These are phyloP conservation scores for Macrophomina phaseolina DNA, from an alignment of 2,329 filamentous ascomycete genomes.

Conservation along the genomic window DNA sequence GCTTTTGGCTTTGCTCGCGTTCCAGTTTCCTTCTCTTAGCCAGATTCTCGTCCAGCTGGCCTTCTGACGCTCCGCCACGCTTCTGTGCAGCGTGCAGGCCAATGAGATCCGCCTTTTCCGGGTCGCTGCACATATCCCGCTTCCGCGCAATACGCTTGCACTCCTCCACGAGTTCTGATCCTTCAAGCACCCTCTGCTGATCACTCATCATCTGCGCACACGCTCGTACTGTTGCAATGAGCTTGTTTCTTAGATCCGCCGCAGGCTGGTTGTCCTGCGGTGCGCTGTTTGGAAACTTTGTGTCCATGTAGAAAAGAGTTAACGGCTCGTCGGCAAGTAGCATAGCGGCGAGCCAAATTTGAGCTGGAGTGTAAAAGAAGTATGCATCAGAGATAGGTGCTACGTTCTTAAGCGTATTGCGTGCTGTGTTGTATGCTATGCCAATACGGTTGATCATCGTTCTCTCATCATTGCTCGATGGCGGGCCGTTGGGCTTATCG, in stretches of 20 bases:
- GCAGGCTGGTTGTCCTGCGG: slow-evolving; percentile 28
- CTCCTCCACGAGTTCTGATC: slow-evolving; percentile 51
- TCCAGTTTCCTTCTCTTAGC: slow-evolving; percentile 53
- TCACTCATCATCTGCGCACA: slow-evolving; percentile 49
- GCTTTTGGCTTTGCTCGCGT: slow-evolving; percentile 51
- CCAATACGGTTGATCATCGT: slow-evolving; percentile 55
- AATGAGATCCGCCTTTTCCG: slow-evolving; percentile 74
- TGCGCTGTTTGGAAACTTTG: slow-evolving; percentile 46
- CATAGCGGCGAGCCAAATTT: slow-evolving; percentile 87
- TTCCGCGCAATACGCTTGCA: slow-evolving; percentile 63
- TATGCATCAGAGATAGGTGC: slow-evolving; percentile 93
- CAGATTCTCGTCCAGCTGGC: slow-evolving; percentile 47
- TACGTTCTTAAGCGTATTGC: slow-evolving; percentile 59
- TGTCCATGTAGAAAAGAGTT: slow-evolving; percentile 52
- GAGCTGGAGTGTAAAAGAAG: slow-evolving; percentile 92
- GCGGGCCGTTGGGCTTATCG: slow-evolving; percentile 28
- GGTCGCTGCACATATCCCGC: slow-evolving; percentile 74
- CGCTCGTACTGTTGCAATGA: slow-evolving; percentile 44
- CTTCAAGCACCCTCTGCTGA: slow-evolving; percentile 34
- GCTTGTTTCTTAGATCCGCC: slow-evolving; percentile 37
- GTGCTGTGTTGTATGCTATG: slow-evolving; percentile 69
- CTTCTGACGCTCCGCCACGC: slow-evolving; percentile 39
- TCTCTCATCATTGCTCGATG: slow-evolving; percentile 28
- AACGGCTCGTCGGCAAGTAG: slow-evolving; percentile 74
- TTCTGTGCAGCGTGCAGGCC: slow-evolving; percentile 69